Percentiles rank a stretch among this genome's conserved stretches.
Conservation (phyloP, 495 filamentous ascomycete species). For the Cudoniella acicularis region DNA sequence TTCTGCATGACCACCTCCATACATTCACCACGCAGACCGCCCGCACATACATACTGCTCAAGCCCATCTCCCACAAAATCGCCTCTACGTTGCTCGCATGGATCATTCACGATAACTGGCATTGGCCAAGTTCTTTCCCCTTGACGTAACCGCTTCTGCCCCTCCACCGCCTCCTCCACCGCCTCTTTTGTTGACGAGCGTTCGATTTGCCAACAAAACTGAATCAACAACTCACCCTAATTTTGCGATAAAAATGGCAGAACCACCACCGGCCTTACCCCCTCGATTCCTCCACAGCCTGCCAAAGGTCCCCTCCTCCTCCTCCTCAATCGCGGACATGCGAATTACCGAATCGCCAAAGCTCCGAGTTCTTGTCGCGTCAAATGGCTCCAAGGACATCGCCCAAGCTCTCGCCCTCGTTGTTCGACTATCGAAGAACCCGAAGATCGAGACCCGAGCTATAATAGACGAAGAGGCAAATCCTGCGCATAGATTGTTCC, state of each 20-base stretch:
- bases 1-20: background rate
- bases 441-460: constrained; percentile 49
- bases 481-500: constrained; percentile 41
- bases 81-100: background rate
- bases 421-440: constrained; percentile 50
- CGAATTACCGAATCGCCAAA: constrained; percentile 24
- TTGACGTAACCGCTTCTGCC: constrained; percentile 6
- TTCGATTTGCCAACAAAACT: background rate
- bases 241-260: constrained; percentile 16
- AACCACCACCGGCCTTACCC: constrained; percentile 9
- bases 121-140: background rate
- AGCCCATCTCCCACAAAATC: background rate
- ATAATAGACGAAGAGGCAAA: constrained; percentile 46
- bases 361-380: constrained; percentile 47
- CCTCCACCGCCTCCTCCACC: constrained; percentile 11
- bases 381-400: constrained; percentile 48
- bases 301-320: constrained; percentile 9
- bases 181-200: background rate
- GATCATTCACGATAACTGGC: background rate
- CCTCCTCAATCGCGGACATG: constrained; percentile 23
- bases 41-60: background rate
- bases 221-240: background rate
- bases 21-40: background rate
- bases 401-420: constrained; percentile 50
- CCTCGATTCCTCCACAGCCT: constrained; percentile 5